phyloP scores from a whole-genome alignment of 768 basidiomycete species.

The Russula abietina region DNA sequence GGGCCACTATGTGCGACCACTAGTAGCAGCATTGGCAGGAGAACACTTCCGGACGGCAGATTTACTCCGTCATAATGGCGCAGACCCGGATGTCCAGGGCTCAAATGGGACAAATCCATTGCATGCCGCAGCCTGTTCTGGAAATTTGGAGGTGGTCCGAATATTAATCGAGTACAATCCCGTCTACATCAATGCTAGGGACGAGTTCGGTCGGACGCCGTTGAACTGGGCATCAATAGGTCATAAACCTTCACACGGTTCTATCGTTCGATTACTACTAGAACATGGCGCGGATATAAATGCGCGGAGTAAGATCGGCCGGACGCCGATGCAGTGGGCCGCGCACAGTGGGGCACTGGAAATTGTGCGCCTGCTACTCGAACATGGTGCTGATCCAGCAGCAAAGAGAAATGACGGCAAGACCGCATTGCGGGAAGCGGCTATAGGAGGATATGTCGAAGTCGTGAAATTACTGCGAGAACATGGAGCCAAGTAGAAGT shows the following conservation, averaged over 20 bases:
- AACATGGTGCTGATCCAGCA: not conserved
- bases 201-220: accelerated
- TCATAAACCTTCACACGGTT: no score
- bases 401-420: not conserved
- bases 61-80: not conserved
- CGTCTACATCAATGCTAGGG: not conserved
- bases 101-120: accelerated
- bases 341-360: not conserved
- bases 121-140: not conserved
- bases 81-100: no score
- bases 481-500: not conserved
- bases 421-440: not conserved
- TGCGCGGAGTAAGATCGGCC: not conserved
- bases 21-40: not conserved
- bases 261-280: not conserved
- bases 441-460: not conserved
- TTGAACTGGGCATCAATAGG: not conserved
- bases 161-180: not conserved
- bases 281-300: not conserved
- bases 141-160: not conserved
- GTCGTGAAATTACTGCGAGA: not conserved
- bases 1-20: not conserved
- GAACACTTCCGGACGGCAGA: not conserved
- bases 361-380: not conserved
- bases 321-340: not conserved